Base-by-base conservation (phyloP, 1,139 yeast species). In the Hemisphaericaspora subhashii region DNA sequence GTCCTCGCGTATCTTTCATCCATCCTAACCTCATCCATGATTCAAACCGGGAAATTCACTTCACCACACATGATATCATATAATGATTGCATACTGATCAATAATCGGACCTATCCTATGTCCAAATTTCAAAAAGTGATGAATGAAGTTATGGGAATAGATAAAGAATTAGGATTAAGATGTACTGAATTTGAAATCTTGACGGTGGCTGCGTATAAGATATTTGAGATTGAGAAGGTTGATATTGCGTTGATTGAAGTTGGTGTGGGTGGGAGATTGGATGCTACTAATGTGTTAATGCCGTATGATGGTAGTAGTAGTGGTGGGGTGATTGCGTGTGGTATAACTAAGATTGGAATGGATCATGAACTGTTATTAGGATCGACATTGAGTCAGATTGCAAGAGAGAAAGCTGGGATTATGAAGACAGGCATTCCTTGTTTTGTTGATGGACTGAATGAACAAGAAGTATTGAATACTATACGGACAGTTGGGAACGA, bases 131-230 rank as follows among this genome's bases (percentile, higher is more conserved):
- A 62, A 1, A 50, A 60, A 16, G 73, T 77, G 0, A 79, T 76
- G 42, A 48, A 50, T 3, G 42, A 53, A 29, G 79, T 81, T 0
- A 45, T 54, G 10, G 48, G 48, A 13, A 45, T 67, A 17, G 71
- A 83, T 50, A 35, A 46, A 5, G 42, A 50, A 23, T 58, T 65
- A 41, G 44, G 58, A 1, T 62, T 87, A 17, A 79, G 80, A 3
- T 90, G 96, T 41, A 85, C 96, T 0, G 95, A 88, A 56, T 90
- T 90, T 60, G 98, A 90, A 57, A 55, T 86, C 3, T 64, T 87
- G 37, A 87, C 97, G 0, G 92, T 88, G 11, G 78, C 86, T 0
- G 97, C 97, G 1, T 81, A 86, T 50, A 77, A 83, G 53, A 78
- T 86, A 25, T 90, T 90, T 58, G 73, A 72, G 34, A 55, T 72